These are phyloP conservation scores for Podaxis sp. DNA, from an alignment of 768 basidiomycete species.

Conservation along the genomic window DNA sequence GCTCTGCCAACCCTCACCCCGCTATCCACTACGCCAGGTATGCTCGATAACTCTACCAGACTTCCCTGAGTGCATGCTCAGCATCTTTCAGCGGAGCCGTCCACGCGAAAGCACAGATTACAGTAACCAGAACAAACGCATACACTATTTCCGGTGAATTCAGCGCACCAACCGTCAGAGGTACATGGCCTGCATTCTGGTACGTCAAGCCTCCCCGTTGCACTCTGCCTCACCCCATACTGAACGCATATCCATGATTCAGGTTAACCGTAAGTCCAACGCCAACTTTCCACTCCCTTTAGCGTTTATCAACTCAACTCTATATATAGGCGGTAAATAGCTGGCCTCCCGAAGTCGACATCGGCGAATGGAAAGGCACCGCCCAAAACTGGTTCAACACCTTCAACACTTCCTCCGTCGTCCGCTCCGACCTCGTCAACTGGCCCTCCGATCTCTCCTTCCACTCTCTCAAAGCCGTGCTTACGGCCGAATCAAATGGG, in stretches of 20 bases:
- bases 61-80: background rate
- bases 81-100: conserved; percentile 33
- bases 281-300: background rate
- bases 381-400: conserved; percentile 44
- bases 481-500: conserved; percentile 37
- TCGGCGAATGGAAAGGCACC: conserved; percentile 49
- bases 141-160: conserved; percentile 45
- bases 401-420: conserved; percentile 44
- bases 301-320: background rate
- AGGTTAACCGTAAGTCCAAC: conserved; percentile 9
- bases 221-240: too few relatives aligned
- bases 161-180: conserved; percentile 37
- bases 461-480: conserved; percentile 41
- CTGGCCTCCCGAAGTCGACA: conserved; percentile 45
- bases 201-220: too few relatives aligned
- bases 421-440: conserved; percentile 36
- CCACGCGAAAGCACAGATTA: conserved; percentile 42
- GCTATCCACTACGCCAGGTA: conserved; percentile 44
- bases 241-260: too few relatives aligned
- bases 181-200: conserved; percentile 50
- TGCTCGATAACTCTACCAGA: background rate
- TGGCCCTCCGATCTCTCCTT: conserved; percentile 46
- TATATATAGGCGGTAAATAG: conserved; percentile 34
- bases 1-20: conserved; percentile 39
- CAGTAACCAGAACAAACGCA: conserved; percentile 33